Evolutionary conservation across 768 basidiomycete genomes (phyloP).

Genomic region (Coprinellus micaceus): DNA sequence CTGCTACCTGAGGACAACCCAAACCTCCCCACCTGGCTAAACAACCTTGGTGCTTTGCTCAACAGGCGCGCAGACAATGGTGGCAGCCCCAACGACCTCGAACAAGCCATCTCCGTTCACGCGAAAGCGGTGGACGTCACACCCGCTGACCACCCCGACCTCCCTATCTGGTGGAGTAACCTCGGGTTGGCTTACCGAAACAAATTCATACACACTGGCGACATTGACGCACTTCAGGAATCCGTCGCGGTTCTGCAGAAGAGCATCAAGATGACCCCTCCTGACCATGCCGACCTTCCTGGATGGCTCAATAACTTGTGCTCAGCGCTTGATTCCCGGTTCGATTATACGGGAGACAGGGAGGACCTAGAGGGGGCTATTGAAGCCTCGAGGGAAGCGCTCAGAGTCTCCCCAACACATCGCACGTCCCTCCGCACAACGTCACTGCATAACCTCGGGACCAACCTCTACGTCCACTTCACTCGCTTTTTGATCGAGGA

Average conservation of each 20-base stretch:
- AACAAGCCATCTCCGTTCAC: not conserved
- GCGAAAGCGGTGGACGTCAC: not conserved
- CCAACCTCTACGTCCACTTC: too few relatives aligned
- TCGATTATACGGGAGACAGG: not conserved
- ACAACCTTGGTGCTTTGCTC: not conserved
- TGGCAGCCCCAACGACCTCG: too few relatives aligned
- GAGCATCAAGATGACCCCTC: not conserved
- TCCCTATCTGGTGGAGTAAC: not conserved
- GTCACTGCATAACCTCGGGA: too few relatives aligned
- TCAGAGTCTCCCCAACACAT: too few relatives aligned
- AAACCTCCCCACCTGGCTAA: not conserved
- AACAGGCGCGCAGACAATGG: not conserved
- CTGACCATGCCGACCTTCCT: not conserved
- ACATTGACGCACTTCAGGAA: not conserved
- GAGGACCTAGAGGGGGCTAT: too few relatives aligned
- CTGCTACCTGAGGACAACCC: not conserved
- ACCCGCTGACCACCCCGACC: not conserved
- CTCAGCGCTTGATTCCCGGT: not conserved
- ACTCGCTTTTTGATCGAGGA: too few relatives aligned
- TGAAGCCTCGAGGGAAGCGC: too few relatives aligned
- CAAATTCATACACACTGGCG: not conserved
- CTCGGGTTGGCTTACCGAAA: not conserved
- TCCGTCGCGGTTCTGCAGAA: not conserved
- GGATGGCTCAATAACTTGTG: not conserved
- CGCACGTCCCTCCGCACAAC: too few relatives aligned